Base-by-base conservation (phyloP, 371 early-diverging fungal species). In the Mucor indicus region DNA sequence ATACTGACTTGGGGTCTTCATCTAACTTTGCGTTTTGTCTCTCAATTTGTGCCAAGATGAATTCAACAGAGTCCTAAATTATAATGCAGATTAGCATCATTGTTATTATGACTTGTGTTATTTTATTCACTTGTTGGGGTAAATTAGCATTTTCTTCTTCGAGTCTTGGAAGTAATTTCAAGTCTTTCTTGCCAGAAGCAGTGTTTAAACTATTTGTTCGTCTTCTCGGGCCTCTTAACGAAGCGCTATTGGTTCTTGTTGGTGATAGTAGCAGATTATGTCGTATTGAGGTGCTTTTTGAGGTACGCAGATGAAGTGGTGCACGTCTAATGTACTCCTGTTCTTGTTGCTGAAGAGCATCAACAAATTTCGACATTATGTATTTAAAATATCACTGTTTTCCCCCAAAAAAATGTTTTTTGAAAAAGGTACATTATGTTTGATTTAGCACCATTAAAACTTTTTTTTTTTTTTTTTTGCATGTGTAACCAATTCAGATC, bases 11-110 rank as follows among this genome's bases (percentile, higher is more conserved):
- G 4, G 83, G 80, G 41, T 82, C 83, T 40, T 72, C 76, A 47
- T 78, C 78, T 32, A 80, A 43, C 22, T 77, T 44, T 23, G 69
- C 70, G 49, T 80, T 83, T 50, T 83, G 83, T 44, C 78, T 67
- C 54, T 83, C 79, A 22, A 83, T 64, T 36, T 76, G 76, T 8
- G 80, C 83, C 36, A 83, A 54, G 32, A 79, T 66, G 53, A 79
- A 75, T n/a, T 67, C 64, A 7, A 71, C 73, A 1, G 80, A 77
- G 23, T 82, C 79, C 78, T 75, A 36, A 27, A 27, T 7, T 27
- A 27, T 7, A 7, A 27, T 5, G 11, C 11, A 8, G 17, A 17
- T 30, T 42, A 25, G 10, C 17, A 25, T 13, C 12, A 9, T 2
- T 25, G 2, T 22, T 13, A 13, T 33, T 44, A 11, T 17, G 16